A percentile compares a stretch with the other conserved stretches of the same genome.
These are phyloP conservation scores for Macrophomina phaseolina DNA, from an alignment of 2,329 filamentous ascomycete genomes.

Conservation along the genomic window DNA sequence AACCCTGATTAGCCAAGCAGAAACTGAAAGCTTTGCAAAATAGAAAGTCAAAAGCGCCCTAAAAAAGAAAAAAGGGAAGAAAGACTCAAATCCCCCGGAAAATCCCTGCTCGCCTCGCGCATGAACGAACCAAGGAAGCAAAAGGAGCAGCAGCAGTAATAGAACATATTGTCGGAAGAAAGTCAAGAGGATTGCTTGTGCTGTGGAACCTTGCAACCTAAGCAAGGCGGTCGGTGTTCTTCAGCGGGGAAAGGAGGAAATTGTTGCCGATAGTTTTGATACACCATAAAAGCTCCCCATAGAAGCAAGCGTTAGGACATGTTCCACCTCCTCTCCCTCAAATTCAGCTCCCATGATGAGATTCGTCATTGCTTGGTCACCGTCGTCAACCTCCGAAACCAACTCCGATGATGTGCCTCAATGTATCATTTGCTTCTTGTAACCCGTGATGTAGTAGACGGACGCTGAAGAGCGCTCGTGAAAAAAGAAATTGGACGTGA, in stretches of 20 bases:
- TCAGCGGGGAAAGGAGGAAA: constrained; percentile 12
- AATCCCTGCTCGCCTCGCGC: constrained; percentile 10
- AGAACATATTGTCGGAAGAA: neutral
- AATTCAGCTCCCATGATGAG: constrained; percentile 17
- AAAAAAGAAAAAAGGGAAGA: neutral
- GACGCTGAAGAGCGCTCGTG: neutral
- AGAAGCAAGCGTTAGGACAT: constrained; percentile 21
- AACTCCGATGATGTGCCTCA: constrained; percentile 25
- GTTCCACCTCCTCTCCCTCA: constrained; percentile 1
- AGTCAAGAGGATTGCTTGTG: constrained; percentile 5
- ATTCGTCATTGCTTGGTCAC: constrained; percentile 21
- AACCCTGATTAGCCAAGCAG: constrained; percentile 18
- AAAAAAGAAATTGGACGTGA: neutral
- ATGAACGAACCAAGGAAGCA: constrained; percentile 2
- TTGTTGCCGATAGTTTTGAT: constrained; percentile 23
- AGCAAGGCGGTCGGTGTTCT: constrained; percentile 3
- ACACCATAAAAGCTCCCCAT: constrained; percentile 9
- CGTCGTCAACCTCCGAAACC: constrained; percentile 20
- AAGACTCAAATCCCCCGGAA: neutral
- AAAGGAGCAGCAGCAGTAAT: constrained; percentile 19
- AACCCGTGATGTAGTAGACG: constrained; percentile 21
- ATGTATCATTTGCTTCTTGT: constrained; percentile 26
- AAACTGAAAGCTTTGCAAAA: constrained; percentile 24
- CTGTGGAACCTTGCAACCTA: constrained; percentile 9
- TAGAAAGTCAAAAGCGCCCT: constrained; percentile 1